Evolutionary conservation across 768 basidiomycete species (phyloP).

Genomic region (Rhizopogon rudus): DNA sequence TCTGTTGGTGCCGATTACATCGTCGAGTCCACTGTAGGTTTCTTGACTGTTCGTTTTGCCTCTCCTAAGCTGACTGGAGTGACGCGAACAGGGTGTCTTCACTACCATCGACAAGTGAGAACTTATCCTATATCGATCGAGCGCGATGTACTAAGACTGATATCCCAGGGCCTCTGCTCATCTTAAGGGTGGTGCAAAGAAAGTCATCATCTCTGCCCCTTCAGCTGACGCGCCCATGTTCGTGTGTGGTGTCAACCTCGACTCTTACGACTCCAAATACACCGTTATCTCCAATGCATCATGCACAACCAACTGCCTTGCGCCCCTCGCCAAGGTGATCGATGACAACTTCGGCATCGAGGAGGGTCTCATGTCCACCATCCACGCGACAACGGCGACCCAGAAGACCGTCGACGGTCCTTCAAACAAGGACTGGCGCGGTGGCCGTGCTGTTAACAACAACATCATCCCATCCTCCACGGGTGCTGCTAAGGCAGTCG

Average conservation of each 20-base stretch:
- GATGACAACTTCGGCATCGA: constrained; percentile 95
- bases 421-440: constrained; percentile 95
- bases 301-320: constrained; percentile 99
- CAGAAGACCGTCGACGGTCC: constrained; percentile 95
- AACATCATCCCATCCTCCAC: constrained; percentile 99
- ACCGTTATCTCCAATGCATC: constrained; percentile 97
- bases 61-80: constrained; percentile 8
- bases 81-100: constrained; percentile 75
- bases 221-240: constrained; percentile 97
- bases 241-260: constrained; percentile 94
- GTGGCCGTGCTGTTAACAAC: constrained; percentile 91
- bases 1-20: constrained; percentile 84
- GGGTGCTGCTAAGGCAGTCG: constrained; percentile 98
- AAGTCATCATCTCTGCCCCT: constrained; percentile 98
- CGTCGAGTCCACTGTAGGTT: constrained; percentile 87
- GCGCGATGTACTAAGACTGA: neutral
- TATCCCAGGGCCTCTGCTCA: constrained; percentile 74
- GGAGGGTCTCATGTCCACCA: constrained; percentile 98
- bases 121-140: constrained; percentile 1
- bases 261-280: constrained; percentile 84
- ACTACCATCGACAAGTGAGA: constrained; percentile 86
- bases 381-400: constrained; percentile 95
- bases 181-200: constrained; percentile 98
- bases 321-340: constrained; percentile 98
- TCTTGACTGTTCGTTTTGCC: neutral